Conservation (phyloP, 805 yeast species). For the Spathaspora girioi region DNA sequence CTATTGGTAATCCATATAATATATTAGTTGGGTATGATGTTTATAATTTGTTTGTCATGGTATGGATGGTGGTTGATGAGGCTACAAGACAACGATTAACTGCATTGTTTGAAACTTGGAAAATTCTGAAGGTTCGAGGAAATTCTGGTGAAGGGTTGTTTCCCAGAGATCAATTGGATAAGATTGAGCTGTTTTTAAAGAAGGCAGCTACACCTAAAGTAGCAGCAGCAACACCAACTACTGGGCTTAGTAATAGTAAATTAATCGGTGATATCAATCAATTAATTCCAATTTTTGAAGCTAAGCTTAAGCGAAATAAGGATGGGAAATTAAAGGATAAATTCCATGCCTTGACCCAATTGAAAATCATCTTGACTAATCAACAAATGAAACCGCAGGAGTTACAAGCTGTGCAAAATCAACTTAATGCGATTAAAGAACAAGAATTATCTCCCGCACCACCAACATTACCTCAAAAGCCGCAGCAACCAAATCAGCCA, state of each 20-base stretch:
- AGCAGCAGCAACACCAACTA: neutral
- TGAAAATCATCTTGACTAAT: slow-evolving; percentile 36
- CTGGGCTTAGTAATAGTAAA: neutral
- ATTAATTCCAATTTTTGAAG: slow-evolving; percentile 41
- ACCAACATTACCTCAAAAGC: neutral
- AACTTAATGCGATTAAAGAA: slow-evolving; percentile 34
- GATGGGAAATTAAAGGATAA: slow-evolving; percentile 43
- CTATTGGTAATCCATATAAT: slow-evolving; percentile 88
- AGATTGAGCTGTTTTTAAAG: slow-evolving; percentile 67
- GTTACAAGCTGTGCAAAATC: slow-evolving; percentile 34
- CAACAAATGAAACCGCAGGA: slow-evolving; percentile 33
- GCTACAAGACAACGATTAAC: slow-evolving; percentile 68
- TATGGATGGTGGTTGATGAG: slow-evolving; percentile 78
- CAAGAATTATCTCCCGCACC: slow-evolving; percentile 18
- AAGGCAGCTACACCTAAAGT: slow-evolving; percentile 15
- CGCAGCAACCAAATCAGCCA: slow-evolving; percentile 2
- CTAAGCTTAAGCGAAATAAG: slow-evolving; percentile 33
- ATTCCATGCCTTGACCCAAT: slow-evolving; percentile 41
- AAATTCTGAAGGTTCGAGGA: slow-evolving; percentile 50
- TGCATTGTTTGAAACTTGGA: slow-evolving; percentile 87
- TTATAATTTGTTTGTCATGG: slow-evolving; percentile 66
- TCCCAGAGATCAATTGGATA: slow-evolving; percentile 62
- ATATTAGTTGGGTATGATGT: slow-evolving; percentile 67
- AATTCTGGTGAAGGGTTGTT: slow-evolving; percentile 68
- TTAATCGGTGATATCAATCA: slow-evolving; percentile 33